Percentiles rank a stretch among this genome's conserved stretches.
phyloP scores from a whole-genome alignment of 176 grass and related monocot species.

The Ensete glaucum region DNA sequence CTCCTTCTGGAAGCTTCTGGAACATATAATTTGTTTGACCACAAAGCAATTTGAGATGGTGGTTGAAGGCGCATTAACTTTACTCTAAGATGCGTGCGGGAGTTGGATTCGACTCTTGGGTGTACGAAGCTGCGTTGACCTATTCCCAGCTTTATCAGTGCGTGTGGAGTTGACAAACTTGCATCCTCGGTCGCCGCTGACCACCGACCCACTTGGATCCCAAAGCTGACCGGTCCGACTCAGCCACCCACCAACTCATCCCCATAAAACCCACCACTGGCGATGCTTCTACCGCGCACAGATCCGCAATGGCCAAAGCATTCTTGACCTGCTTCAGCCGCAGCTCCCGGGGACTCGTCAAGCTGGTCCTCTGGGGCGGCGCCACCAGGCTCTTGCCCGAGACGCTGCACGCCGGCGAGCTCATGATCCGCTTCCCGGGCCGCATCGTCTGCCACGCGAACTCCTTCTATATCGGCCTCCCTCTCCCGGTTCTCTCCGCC shows the following conservation, averaged over 20 bases:
- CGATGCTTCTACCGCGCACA: too few species aligned
- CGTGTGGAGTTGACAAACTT: neutral
- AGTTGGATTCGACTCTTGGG: neutral
- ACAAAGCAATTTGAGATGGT: too few species aligned
- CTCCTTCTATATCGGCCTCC: constrained; percentile 49
- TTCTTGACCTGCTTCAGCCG: neutral
- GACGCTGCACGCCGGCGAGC: constrained; percentile 29
- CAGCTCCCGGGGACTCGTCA: neutral
- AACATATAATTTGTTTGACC: too few species aligned
- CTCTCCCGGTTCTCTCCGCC: constrained; percentile 35
- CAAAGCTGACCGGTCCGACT: neutral
- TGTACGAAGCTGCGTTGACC: neutral
- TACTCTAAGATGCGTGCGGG: neutral
- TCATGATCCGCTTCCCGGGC: constrained; percentile 38
- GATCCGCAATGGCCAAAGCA: neutral
- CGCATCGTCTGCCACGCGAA: constrained; percentile 51
- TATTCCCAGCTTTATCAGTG: neutral
- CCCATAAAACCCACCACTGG: neutral
- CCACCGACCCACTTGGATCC: neutral
- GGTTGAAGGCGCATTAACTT: too few species aligned
- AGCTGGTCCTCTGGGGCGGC: constrained; percentile 56
- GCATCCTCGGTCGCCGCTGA: constrained; percentile 4
- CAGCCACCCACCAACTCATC: neutral
- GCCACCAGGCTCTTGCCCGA: constrained; percentile 1
- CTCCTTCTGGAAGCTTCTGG: too few species aligned